A percentile compares a stretch with the other conserved stretches of the same genome.
These are phyloP conservation scores for Colletotrichum tamarilloi DNA, from an alignment of 2,329 filamentous ascomycete genomes.

Conservation along the genomic window DNA sequence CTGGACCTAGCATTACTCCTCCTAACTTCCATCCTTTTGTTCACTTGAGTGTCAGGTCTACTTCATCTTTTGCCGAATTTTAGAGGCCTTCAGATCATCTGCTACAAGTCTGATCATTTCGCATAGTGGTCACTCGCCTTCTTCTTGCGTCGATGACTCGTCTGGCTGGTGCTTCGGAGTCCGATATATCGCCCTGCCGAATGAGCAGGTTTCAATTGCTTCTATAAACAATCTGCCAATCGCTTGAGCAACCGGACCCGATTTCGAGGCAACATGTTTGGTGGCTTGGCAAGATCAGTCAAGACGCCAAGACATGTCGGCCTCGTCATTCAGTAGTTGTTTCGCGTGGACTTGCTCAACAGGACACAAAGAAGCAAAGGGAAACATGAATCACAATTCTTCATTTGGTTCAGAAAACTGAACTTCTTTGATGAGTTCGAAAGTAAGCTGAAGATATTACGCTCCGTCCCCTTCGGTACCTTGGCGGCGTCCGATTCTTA, in stretches of 20 bases:
- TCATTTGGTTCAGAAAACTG: neutral
- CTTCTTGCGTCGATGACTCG: constrained; percentile 8
- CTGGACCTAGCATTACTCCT: constrained; percentile 1
- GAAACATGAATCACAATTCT: neutral
- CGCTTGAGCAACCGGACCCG: constrained; percentile 20
- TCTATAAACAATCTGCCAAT: constrained; percentile 7
- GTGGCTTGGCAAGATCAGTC: neutral
- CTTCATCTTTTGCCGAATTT: neutral
- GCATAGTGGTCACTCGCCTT: neutral
- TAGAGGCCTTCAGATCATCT: neutral
- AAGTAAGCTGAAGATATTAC: neutral
- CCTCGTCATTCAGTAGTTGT: constrained; percentile 6
- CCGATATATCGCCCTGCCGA: neutral
- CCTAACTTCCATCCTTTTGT: neutral
- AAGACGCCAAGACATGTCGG: constrained; percentile 14
- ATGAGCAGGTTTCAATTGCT: constrained; percentile 13
- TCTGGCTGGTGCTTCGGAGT: neutral
- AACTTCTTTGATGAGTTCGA: too few species aligned
- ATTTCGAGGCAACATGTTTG: neutral
- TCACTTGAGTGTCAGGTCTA: constrained; percentile 2
- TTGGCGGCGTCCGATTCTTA: neutral
- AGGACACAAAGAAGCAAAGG: neutral
- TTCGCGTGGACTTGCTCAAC: constrained; percentile 6
- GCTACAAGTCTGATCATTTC: neutral
- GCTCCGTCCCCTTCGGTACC: neutral